Evolutionary conservation across 257 asterid genomes (phyloP).

Genomic region (Ajuga chamaepitys): DNA sequence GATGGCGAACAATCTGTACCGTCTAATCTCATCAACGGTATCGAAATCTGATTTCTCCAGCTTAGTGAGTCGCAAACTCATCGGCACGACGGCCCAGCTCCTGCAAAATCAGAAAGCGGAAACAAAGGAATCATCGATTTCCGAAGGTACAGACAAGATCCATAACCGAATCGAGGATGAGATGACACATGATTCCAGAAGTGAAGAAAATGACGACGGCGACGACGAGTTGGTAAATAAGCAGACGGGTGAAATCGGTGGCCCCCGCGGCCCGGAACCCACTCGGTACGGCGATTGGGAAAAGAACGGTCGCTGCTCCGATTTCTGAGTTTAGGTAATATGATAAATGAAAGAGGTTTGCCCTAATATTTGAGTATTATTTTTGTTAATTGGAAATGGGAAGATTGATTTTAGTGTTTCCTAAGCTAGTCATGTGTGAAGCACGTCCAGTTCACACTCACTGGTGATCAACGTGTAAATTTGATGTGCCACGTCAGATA

Average conservation of each 20-base stretch:
- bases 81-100: slow-evolving; percentile 42
- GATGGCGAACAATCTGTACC: slow-evolving; percentile 55
- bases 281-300: slow-evolving; percentile 96
- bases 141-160: slow-evolving; percentile 22
- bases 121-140: slow-evolving; percentile 11
- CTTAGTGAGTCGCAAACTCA: slow-evolving; percentile 32
- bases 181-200: background rate
- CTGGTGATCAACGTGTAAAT: too few species aligned
- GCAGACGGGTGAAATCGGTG: slow-evolving; percentile 67
- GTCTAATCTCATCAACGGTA: slow-evolving; percentile 26
- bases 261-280: slow-evolving; percentile 90
- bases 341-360: too few species aligned
- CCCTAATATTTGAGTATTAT: too few species aligned
- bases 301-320: slow-evolving; percentile 75
- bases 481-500: too few species aligned
- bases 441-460: too few species aligned
- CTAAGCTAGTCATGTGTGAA: too few species aligned
- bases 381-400: too few species aligned
- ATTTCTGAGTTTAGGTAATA: slow-evolving; percentile 57
- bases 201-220: slow-evolving; percentile 18
- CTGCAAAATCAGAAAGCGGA: slow-evolving; percentile 26
- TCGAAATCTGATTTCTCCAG: slow-evolving; percentile 20
- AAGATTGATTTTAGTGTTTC: too few species aligned
- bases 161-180: slow-evolving; percentile 19
- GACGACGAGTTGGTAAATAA: slow-evolving; percentile 27